A percentile compares a stretch with the other conserved stretches of the same genome.
Conservation (phyloP, 306 rosid genomes). For the Ammopiptanthus mongolicus region DNA sequence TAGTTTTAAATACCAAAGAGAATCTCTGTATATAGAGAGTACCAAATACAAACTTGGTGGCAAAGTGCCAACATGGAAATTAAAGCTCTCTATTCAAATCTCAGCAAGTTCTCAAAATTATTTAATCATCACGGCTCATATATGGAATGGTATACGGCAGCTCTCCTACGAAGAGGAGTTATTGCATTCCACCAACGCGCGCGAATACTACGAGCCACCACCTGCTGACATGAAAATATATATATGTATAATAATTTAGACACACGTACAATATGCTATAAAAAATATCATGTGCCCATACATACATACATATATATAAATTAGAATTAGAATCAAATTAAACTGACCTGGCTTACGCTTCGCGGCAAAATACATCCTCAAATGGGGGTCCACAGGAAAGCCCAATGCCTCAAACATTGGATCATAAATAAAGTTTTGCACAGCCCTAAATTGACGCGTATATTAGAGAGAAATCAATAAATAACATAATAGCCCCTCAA, state of each 20-base stretch:
- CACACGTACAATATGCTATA: not conserved
- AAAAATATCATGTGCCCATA: too few relatives aligned
- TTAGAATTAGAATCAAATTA: too few relatives aligned
- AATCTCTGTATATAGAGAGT: not conserved
- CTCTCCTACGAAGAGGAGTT: not conserved
- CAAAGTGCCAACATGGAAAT: not conserved
- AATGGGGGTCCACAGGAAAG: constrained; percentile 52
- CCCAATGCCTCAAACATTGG: constrained; percentile 40
- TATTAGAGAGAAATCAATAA: not conserved
- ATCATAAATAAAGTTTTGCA: constrained; percentile 36
- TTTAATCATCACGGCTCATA: not conserved
- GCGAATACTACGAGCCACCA: not conserved
- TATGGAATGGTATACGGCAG: not conserved
- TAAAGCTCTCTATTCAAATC: not conserved
- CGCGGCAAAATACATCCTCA: constrained; percentile 28
- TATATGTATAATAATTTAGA: not conserved
- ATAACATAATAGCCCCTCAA: too few relatives aligned
- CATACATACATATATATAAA: too few relatives aligned
- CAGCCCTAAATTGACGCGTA: constrained; percentile 8
- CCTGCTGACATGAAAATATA: not conserved
- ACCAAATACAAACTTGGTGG: not conserved
- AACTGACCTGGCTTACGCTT: constrained; percentile 23
- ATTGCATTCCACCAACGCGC: not conserved
- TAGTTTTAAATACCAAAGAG: not conserved
- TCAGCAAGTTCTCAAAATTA: not conserved